Conservation (phyloP, 1,139 yeast species). For the Kazachstania sp. region DNA sequence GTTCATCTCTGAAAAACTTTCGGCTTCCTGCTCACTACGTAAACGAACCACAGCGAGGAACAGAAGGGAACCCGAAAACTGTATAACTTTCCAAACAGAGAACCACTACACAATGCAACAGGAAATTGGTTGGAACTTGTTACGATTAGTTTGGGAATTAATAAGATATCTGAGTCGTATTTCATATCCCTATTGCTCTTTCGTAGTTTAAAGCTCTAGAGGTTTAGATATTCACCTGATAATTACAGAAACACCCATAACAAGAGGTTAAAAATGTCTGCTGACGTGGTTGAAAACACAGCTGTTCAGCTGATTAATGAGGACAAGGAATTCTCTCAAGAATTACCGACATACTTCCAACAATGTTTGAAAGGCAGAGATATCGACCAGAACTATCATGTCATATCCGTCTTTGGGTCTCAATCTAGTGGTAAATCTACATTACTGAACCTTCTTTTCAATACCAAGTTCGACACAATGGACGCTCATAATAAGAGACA, state of each 20-base stretch:
- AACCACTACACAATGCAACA: too few relatives aligned
- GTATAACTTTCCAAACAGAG: too few relatives aligned
- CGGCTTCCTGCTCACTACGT: too few relatives aligned
- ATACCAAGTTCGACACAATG: conserved; percentile 89
- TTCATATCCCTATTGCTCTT: too few relatives aligned
- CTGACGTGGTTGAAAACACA: conserved; percentile 14
- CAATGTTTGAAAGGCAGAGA: conserved; percentile 30
- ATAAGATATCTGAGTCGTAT: too few relatives aligned
- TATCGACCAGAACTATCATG: conserved; percentile 71
- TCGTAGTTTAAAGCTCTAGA: too few relatives aligned
- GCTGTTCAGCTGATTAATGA: conserved; percentile 72
- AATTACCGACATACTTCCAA: conserved; percentile 32
- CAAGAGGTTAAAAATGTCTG: neutral
- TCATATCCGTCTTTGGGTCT: conserved; percentile 92
- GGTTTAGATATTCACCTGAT: too few relatives aligned
- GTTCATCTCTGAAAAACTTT: too few relatives aligned
- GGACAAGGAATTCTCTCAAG: conserved; percentile 50
- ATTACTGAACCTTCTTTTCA: conserved; percentile 71
- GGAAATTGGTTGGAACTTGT: too few relatives aligned
- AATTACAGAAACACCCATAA: neutral
- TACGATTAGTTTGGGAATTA: too few relatives aligned
- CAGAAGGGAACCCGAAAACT: too few relatives aligned
- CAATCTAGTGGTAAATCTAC: conserved; percentile 97
- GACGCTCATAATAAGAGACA: conserved; percentile 62
- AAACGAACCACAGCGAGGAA: too few relatives aligned